Conservation (phyloP, 768 basidiomycete genomes). For the Inosperma sp. region DNA sequence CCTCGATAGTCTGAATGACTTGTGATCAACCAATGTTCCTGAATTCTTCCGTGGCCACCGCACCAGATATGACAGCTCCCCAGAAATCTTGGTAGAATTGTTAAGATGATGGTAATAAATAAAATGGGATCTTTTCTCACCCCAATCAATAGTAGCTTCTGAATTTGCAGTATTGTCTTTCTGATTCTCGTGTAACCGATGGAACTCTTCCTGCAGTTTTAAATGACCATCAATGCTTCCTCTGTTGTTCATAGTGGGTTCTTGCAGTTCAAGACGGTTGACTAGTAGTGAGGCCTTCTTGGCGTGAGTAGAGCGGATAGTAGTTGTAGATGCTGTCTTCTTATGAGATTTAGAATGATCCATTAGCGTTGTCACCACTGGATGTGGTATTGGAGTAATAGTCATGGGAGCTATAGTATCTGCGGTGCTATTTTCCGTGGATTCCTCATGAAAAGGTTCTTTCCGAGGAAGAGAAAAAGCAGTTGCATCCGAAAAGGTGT, state of each 20-base stretch:
- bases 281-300: slow-evolving; percentile 46
- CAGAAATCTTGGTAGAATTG: slow-evolving; percentile 67
- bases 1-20: slow-evolving; percentile 68
- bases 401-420: neutral
- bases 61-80: slow-evolving; percentile 89
- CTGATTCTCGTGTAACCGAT: slow-evolving; percentile 54
- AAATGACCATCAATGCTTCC: slow-evolving; percentile 59
- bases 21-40: slow-evolving; percentile 2
- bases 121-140: slow-evolving; percentile 36
- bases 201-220: slow-evolving; percentile 74
- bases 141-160: slow-evolving; percentile 67
- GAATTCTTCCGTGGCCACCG: neutral
- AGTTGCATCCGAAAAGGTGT: slow-evolving; percentile 6
- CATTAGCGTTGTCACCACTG: slow-evolving; percentile 1
- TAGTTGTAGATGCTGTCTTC: slow-evolving; percentile 58
- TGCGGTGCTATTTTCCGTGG: neutral
- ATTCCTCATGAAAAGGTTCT: neutral
- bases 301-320: slow-evolving; percentile 49
- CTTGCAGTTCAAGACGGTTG: slow-evolving; percentile 49
- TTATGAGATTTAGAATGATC: slow-evolving; percentile 44
- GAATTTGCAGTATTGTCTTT: slow-evolving; percentile 31
- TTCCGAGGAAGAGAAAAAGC: slow-evolving; percentile 1
- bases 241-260: slow-evolving; percentile 39
- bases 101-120: slow-evolving; percentile 3
- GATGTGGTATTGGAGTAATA: neutral